Conservation (phyloP, 2,329 filamentous ascomycete species). For the Pseudocercospora eumusae region DNA sequence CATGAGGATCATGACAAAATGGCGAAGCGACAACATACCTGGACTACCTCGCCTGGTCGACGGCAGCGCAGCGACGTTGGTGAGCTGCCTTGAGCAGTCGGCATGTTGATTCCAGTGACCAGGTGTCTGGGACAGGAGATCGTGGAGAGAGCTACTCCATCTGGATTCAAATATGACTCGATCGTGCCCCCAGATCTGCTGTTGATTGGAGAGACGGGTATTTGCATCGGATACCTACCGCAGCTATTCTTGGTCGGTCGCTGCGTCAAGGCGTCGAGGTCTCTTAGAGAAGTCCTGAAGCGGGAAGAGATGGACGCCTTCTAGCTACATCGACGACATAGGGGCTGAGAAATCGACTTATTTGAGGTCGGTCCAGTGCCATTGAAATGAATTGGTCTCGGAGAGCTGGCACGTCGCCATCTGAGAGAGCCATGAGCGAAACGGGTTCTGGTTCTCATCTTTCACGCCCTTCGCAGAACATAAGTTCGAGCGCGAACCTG, state of each 20-base stretch:
- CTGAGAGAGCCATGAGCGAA: not conserved
- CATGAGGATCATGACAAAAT: not conserved
- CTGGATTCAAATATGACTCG: not conserved
- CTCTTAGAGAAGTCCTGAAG: not conserved
- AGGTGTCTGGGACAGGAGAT: not conserved
- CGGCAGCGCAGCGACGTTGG: not conserved
- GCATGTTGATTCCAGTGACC: not conserved
- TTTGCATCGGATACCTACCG: constrained; percentile 2
- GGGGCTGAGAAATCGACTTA: not conserved
- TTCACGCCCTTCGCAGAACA: not conserved
- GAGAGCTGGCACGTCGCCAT: not conserved
- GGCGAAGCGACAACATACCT: not conserved
- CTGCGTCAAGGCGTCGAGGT: not conserved
- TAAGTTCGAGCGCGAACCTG: not conserved
- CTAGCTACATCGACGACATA: not conserved
- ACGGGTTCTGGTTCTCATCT: not conserved
- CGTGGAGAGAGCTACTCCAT: not conserved
- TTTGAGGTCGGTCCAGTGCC: not conserved
- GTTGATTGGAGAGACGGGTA: not conserved
- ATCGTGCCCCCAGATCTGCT: not conserved
- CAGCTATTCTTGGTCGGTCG: not conserved
- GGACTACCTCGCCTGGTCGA: not conserved
- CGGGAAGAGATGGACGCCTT: not conserved
- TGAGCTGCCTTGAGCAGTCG: not conserved
- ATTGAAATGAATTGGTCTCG: not conserved